Percentiles rank a stretch among this genome's conserved stretches.
These are phyloP conservation scores for Pyrus hybrid DNA, from an alignment of 331 rosid genomes.

Conservation along the genomic window DNA sequence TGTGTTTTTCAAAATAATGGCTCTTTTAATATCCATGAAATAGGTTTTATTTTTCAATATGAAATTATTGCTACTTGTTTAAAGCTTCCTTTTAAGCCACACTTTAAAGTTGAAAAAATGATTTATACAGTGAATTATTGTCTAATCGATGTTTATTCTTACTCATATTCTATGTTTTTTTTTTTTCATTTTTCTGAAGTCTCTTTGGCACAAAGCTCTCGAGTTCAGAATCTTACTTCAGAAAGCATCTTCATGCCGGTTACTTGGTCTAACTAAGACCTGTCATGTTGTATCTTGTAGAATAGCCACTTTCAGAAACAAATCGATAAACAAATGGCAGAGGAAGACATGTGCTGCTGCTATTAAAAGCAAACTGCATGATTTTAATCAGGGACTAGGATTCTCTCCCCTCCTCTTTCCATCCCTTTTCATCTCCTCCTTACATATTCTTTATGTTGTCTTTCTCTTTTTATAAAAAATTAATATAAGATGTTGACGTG, in stretches of 20 bases:
- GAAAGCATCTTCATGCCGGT: constrained; percentile 43
- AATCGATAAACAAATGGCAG: constrained; percentile 84
- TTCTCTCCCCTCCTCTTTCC: too few relatives aligned
- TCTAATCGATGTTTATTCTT: background rate
- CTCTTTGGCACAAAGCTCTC: constrained; percentile 81
- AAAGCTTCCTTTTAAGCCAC: background rate
- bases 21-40: background rate
- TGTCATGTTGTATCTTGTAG: constrained; percentile 24
- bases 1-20: constrained; percentile 10
- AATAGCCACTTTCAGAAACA: constrained; percentile 57
- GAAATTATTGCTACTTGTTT: background rate
- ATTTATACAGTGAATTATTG: background rate
- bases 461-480: too few relatives aligned
- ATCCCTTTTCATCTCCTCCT: too few relatives aligned
- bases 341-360: constrained; percentile 86
- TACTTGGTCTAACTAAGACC: too few relatives aligned
- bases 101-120: background rate
- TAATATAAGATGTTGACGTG: too few relatives aligned
- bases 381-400: too few relatives aligned
- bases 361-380: constrained; percentile 64
- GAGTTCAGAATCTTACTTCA: constrained; percentile 81
- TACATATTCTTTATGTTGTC: too few relatives aligned
- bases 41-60: background rate
- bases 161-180: background rate
- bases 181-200: constrained; percentile 32